Evolutionary conservation across 2,329 filamentous ascomycete genomes (phyloP).

Genomic region (Coniosporium tulheliwenetii): DNA sequence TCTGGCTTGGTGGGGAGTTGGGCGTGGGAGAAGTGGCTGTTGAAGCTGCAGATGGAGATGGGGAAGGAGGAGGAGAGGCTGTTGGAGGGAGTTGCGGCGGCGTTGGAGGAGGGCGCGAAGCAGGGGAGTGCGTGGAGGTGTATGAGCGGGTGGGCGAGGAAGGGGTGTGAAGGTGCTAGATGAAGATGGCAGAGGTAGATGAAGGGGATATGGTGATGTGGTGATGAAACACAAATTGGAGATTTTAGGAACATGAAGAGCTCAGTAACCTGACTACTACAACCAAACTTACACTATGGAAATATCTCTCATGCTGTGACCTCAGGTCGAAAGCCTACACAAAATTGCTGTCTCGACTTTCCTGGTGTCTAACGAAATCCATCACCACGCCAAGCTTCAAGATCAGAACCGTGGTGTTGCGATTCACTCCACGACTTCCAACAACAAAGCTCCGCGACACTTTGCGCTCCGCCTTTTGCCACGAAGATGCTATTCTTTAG

Average conservation of each 20-base stretch:
- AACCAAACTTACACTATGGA: too few relatives aligned
- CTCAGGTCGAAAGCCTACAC: too few relatives aligned
- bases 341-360: too few relatives aligned
- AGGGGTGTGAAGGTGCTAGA: conserved; percentile 18
- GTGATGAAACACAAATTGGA: too few relatives aligned
- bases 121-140: conserved; percentile 43
- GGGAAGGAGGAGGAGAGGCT: conserved; percentile 43
- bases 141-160: conserved; percentile 43
- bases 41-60: conserved; percentile 77
- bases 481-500: conserved; percentile 18
- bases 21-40: conserved; percentile 93
- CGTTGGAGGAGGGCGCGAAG: conserved; percentile 45
- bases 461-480: neutral
- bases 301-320: too few relatives aligned
- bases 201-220: neutral
- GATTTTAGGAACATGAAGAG: too few relatives aligned
- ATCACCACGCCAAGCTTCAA: too few relatives aligned
- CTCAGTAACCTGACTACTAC: too few relatives aligned
- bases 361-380: too few relatives aligned
- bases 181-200: neutral
- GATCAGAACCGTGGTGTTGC: too few relatives aligned
- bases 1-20: conserved; percentile 73
- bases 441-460: too few relatives aligned
- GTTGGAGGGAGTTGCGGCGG: conserved; percentile 38
- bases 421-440: too few relatives aligned